Evolutionary conservation across 2,329 filamentous ascomycete species (phyloP), one percentile per base, ranked within the genome.

Genomic region (Botryotinia globosa): DNA sequence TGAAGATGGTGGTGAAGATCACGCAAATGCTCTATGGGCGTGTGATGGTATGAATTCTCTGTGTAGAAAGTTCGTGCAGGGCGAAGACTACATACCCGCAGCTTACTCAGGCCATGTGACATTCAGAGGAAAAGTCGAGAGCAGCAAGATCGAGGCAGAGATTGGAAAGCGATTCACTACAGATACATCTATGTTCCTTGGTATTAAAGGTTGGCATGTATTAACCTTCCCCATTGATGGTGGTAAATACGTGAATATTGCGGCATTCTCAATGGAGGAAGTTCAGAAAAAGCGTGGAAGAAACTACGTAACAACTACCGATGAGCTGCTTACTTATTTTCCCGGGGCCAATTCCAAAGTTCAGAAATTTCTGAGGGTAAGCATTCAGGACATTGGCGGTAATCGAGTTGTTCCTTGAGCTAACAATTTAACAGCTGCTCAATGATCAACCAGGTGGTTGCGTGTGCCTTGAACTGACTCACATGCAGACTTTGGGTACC

Each of bases 41-140:
- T 74, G 72, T 48, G 73, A 74, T 72, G 73, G 73, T 25, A 74
- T 74, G 73, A 73, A 74, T 42, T 72, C 69, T 42, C 34, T 74
- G 51, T 63, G 69, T 29, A 71, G 73, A 29, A 58, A 74, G 32
- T 34, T 73, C 22, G 68, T 74, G 9, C 72, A 74, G 71, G 73
- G 68, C 22, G 37, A 69, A 29, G 44, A 69, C n/a, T 69, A 73
- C 64, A 64, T 72, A 42, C 56, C 72, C 12, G 63, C 72, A 7
- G 62, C 34, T 48, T 73, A 74, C 70, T 73, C 73, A 34, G 59
- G 45, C 44, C 69, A 71, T 71, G 45, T 71, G 25, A 56, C 59
- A 34, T 71, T 71, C 34, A 71, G 69, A 16, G 69, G 69, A 39
- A 64, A 71, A 54, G 69, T 64, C 12, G 58, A 63, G 14, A 48